These are phyloP conservation scores for Colletotrichum spinosum DNA, from an alignment of 2,329 filamentous ascomycete species.

Conservation along the genomic window DNA sequence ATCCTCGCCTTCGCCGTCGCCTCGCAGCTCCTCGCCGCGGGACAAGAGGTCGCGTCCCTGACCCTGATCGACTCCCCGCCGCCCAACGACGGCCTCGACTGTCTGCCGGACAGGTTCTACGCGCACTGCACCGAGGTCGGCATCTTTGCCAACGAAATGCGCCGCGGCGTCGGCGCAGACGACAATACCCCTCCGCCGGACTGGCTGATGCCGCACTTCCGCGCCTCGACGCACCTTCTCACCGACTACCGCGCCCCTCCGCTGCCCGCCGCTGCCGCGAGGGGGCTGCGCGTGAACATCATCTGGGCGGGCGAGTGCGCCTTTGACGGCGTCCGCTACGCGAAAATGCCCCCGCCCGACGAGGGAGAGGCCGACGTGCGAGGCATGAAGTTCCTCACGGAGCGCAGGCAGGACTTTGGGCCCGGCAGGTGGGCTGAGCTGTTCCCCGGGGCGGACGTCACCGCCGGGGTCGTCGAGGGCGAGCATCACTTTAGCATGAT, in stretches of 20 bases:
- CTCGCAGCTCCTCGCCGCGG: constrained; percentile 67
- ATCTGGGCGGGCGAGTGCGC: constrained; percentile 82
- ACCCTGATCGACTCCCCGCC: constrained; percentile 76
- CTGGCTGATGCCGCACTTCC: constrained; percentile 81
- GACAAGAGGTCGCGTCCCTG: constrained; percentile 69
- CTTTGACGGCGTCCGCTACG: constrained; percentile 73
- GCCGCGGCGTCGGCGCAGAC: constrained; percentile 55
- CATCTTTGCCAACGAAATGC: constrained; percentile 68
- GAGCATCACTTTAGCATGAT: constrained; percentile 83
- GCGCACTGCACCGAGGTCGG: constrained; percentile 79
- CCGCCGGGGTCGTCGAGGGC: constrained; percentile 73
- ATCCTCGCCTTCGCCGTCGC: constrained; percentile 78
- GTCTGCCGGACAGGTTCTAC: constrained; percentile 72
- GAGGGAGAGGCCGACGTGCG: constrained; percentile 64
- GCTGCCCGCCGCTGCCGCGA: constrained; percentile 67
- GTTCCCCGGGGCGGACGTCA: constrained; percentile 69
- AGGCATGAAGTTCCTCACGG: constrained; percentile 68
- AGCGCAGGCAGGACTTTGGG: constrained; percentile 78
- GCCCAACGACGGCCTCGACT: constrained; percentile 72
- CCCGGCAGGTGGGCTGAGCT: constrained; percentile 77
- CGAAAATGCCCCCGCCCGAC: constrained; percentile 69
- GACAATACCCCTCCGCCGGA: constrained; percentile 67
- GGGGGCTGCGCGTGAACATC: constrained; percentile 69
- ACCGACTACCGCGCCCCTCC: constrained; percentile 71
- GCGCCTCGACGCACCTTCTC: constrained; percentile 73